A percentile compares a stretch with the other conserved stretches of the same genome.
Evolutionary conservation across 495 filamentous ascomycete genomes (phyloP).

Genomic region (Aspergillus mulundensis): DNA sequence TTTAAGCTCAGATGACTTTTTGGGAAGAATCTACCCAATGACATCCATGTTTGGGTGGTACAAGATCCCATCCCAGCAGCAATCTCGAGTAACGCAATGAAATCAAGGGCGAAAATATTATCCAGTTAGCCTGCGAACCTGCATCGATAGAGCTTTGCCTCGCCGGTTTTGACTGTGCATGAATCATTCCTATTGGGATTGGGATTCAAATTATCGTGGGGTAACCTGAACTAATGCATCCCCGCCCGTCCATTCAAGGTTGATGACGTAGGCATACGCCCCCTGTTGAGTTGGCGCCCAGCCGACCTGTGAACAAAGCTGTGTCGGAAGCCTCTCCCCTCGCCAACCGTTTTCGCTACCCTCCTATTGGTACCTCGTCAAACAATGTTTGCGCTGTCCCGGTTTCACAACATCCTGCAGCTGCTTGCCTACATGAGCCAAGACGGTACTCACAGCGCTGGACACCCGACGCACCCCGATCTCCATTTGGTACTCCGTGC

Average conservation of each 20-base stretch:
- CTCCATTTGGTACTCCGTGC: neutral
- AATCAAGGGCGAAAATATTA: neutral
- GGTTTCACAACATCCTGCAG: constrained; percentile 5
- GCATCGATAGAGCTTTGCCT: neutral
- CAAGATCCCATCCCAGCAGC: neutral
- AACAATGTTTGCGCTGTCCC: constrained; percentile 6
- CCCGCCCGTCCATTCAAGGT: neutral
- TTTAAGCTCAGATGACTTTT: neutral
- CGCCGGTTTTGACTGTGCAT: neutral
- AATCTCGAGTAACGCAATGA: neutral
- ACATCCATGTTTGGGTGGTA: neutral
- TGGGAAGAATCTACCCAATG: neutral
- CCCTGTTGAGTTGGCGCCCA: constrained; percentile 1
- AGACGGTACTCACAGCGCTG: constrained; percentile 6
- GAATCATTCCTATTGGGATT: neutral
- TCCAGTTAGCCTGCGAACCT: neutral
- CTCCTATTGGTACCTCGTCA: neutral
- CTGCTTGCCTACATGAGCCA: constrained; percentile 9
- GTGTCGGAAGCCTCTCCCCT: neutral
- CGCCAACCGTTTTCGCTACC: neutral
- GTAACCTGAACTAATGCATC: neutral
- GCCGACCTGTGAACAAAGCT: neutral
- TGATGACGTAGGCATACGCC: constrained; percentile 5
- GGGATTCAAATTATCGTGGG: neutral
- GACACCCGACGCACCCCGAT: neutral